Percentiles rank a stretch among this genome's conserved stretches.
These are phyloP conservation scores for Plasmodium gonderi DNA, from an alignment of 169 alveolate genomes.

Conservation along the genomic window DNA sequence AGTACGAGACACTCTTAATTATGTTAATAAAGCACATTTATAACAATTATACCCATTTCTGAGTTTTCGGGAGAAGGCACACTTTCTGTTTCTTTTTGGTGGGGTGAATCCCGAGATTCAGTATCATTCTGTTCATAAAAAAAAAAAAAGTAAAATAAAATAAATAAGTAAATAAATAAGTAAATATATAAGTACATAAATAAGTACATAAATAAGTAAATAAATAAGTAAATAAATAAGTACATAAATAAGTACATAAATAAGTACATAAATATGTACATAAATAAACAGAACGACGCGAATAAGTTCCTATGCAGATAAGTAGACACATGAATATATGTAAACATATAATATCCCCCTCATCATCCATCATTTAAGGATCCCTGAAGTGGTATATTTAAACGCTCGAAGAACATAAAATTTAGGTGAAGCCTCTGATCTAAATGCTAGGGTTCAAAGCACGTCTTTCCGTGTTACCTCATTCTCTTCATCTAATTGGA, in stretches of 20 bases:
- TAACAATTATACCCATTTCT: constrained; percentile 30
- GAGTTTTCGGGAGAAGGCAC: not conserved
- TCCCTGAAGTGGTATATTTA: not conserved
- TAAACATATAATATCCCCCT: not conserved
- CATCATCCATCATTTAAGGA: not conserved
- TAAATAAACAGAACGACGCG: too few species aligned
- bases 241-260: too few species aligned
- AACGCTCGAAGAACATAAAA: not conserved
- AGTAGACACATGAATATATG: not conserved
- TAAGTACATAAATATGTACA: too few species aligned
- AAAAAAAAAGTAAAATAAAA: not conserved
- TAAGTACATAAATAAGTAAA: too few species aligned
- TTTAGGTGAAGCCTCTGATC: not conserved
- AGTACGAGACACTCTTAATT: not conserved
- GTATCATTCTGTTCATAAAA: constrained; percentile 13
- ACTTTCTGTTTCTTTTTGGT: not conserved
- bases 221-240: too few species aligned
- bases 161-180: too few species aligned
- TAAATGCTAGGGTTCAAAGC: not conserved
- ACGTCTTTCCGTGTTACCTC: not conserved
- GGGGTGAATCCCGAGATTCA: not conserved
- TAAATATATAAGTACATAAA: too few species aligned
- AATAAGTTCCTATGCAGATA: not conserved
- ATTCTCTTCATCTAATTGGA: constrained; percentile 40
- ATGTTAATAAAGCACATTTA: too few species aligned